Percentiles rank a stretch among this genome's conserved stretches.
Evolutionary conservation across 208 protist species (phyloP).

Genomic region (Endotrypanum monterogeii): DNA sequence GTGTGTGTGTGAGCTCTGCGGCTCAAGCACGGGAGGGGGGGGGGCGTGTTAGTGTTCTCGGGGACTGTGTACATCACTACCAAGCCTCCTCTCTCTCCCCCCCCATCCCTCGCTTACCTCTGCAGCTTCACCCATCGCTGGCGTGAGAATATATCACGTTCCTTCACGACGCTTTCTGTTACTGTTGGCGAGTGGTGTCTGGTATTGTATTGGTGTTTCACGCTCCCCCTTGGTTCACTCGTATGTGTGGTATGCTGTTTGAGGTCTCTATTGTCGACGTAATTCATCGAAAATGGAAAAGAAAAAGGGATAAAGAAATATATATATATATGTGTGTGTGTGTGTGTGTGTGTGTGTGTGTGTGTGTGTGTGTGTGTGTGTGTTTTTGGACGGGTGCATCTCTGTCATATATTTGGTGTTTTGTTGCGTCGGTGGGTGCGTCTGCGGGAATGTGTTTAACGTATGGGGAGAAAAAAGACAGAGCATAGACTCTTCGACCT

Average conservation of each 20-base stretch:
- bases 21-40: neutral
- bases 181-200: neutral
- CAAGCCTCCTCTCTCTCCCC: neutral
- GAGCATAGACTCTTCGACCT: no score
- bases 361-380: constrained; percentile 8
- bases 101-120: neutral
- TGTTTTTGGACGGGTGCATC: no score
- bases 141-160: neutral
- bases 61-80: neutral
- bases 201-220: neutral
- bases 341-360: neutral
- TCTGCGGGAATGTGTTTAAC: no score
- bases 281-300: no score
- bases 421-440: no score
- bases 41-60: neutral
- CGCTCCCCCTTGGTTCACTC: no score
- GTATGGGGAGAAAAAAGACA: no score
- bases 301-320: neutral
- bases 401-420: no score
- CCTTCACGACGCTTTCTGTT: neutral
- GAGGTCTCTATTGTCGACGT: no score
- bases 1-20: neutral
- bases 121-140: neutral
- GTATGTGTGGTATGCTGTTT: neutral
- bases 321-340: neutral